A percentile compares a stretch with the other conserved stretches of the same genome.
phyloP scores from a whole-genome alignment of 305 asterid species.

The Fraxinus baroniana region DNA sequence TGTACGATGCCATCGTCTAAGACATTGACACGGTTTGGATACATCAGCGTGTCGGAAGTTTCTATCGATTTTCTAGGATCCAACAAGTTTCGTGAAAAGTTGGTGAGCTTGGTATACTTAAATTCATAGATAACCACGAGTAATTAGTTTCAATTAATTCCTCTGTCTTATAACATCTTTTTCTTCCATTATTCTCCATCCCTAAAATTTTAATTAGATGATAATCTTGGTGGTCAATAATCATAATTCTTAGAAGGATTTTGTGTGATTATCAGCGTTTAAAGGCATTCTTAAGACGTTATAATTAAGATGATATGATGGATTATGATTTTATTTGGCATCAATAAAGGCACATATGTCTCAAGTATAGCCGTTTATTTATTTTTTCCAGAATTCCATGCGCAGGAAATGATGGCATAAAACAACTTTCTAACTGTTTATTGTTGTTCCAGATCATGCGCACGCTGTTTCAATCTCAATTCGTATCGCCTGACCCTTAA shows the following conservation, averaged over 20 bases:
- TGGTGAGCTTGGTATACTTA: not conserved
- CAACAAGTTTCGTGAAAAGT: too few species aligned
- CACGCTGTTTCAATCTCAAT: not conserved
- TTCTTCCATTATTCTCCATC: not conserved
- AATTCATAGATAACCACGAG: not conserved
- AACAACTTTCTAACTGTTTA: constrained; percentile 29
- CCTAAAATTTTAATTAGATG: not conserved
- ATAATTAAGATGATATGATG: constrained; percentile 33
- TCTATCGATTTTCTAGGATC: too few species aligned
- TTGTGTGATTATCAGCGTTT: constrained; percentile 16
- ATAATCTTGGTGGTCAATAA: not conserved
- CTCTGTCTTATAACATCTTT: not conserved
- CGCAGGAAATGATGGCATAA: constrained; percentile 33
- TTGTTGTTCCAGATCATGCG: constrained; percentile 12
- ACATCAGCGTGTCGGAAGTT: too few species aligned
- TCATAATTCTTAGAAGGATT: constrained; percentile 2
- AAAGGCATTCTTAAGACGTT: constrained; percentile 23
- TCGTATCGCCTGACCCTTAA: not conserved
- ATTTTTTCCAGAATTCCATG: constrained; percentile 22
- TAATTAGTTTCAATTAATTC: too few species aligned
- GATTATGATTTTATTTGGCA: constrained; percentile 19
- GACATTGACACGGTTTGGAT: too few species aligned
- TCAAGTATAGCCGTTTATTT: constrained; percentile 10
- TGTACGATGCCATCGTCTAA: too few species aligned
- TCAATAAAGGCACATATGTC: constrained; percentile 25